Conservation (phyloP, 306 rosid genomes). For the Castanea sativa region DNA sequence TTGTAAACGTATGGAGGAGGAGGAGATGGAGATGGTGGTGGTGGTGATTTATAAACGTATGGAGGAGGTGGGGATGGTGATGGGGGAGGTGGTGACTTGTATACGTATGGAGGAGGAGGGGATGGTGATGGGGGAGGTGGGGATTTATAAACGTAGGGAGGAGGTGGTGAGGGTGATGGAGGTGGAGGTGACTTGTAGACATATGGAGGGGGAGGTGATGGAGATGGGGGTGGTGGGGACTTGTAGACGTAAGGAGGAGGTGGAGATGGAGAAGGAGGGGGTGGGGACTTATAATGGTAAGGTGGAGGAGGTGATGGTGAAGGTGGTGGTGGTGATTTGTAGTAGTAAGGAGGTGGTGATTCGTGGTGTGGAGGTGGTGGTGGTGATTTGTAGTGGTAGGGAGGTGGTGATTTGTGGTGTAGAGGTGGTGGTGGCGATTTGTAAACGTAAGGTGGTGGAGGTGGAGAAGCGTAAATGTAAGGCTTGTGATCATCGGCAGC, state of each 20-base stretch:
- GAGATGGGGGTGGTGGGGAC: neutral
- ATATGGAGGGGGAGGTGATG: neutral
- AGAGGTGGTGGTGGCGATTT: conserved; percentile 1
- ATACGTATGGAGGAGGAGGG: neutral
- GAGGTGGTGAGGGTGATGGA: neutral
- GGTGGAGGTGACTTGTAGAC: neutral
- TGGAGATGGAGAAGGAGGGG: neutral
- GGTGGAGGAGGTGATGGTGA: neutral
- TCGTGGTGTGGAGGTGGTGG: neutral
- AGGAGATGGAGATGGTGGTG: neutral
- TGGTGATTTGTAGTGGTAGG: neutral
- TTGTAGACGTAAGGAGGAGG: neutral
- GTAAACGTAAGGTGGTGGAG: neutral
- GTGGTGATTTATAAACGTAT: neutral
- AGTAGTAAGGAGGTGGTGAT: neutral
- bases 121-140: neutral
- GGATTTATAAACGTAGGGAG: neutral
- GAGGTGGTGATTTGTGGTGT: neutral
- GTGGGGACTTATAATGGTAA: neutral
- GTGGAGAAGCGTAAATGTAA: conserved; percentile 21
- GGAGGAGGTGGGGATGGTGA: neutral
- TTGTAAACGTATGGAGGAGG: neutral
- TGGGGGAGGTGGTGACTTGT: neutral
- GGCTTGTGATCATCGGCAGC: conserved; percentile 21
- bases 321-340: conserved; percentile 4